phyloP scores from a whole-genome alignment of 331 rosid genomes.

The Acacia pycnantha region DNA sequence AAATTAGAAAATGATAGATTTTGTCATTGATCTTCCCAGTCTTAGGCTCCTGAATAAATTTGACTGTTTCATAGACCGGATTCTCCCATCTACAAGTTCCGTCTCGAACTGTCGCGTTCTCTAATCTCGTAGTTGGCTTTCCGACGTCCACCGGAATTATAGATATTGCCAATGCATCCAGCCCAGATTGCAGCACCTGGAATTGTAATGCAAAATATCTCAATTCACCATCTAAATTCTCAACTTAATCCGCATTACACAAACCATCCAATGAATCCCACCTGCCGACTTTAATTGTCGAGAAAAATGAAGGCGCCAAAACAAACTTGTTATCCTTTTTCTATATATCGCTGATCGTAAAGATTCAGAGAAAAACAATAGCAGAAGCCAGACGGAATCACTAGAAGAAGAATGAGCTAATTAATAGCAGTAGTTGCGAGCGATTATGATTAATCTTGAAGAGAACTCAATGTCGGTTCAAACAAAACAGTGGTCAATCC shows the following conservation, averaged over 20 bases:
- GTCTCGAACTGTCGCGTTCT: conserved; percentile 61
- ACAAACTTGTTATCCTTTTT: not conserved
- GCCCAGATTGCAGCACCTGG: conserved; percentile 68
- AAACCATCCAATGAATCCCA: conserved; percentile 8
- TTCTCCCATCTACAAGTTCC: conserved; percentile 85
- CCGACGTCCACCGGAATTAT: conserved; percentile 81
- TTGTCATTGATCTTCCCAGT: conserved; percentile 70
- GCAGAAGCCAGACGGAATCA: conserved; percentile 27
- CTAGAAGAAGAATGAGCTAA: not conserved
- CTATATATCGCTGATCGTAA: not conserved
- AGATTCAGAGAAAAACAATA: conserved; percentile 8
- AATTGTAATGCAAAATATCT: conserved; percentile 33
- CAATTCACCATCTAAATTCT: not conserved
- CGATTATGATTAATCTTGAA: not conserved
- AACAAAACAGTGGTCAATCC: not conserved
- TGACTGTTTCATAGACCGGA: conserved; percentile 69
- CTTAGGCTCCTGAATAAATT: conserved; percentile 59
- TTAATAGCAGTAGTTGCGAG: not conserved
- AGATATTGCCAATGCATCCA: conserved; percentile 69
- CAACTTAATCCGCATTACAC: conserved; percentile 11
- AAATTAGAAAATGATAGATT: conserved; percentile 63
- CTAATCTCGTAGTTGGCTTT: conserved; percentile 65
- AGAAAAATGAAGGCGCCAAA: not conserved
- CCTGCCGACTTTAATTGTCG: conserved; percentile 18
- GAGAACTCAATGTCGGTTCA: conserved; percentile 3